Evolutionary conservation across 2,329 filamentous ascomycete genomes (phyloP).

Genomic region (Talaromyces albobiverticillius): DNA sequence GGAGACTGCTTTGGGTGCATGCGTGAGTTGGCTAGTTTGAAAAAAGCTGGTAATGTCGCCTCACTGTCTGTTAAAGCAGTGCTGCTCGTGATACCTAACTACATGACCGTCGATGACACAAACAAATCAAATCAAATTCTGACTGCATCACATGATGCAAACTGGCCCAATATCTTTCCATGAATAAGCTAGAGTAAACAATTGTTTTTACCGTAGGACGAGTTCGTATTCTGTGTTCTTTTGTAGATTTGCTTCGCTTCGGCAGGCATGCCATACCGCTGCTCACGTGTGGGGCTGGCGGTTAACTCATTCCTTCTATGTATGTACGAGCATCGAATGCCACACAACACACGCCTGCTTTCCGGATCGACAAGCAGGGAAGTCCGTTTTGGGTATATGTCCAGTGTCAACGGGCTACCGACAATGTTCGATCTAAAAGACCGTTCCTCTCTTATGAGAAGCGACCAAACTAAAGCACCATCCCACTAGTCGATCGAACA

Average conservation of each 20-base stretch:
- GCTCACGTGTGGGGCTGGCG: too few relatives aligned
- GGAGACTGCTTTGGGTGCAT: not conserved
- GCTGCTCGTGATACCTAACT: not conserved
- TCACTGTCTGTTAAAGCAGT: not conserved
- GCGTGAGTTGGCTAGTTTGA: conserved; percentile 1
- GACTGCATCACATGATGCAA: not conserved
- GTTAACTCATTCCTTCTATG: too few relatives aligned
- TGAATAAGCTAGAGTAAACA: not conserved
- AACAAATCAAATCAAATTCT: not conserved
- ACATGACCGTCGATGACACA: not conserved
- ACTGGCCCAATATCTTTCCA: not conserved
- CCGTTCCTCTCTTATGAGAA: conserved; percentile 6
- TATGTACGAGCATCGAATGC: too few relatives aligned
- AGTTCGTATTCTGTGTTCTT: not conserved
- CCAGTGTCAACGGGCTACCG: not conserved
- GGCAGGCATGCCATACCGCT: too few relatives aligned
- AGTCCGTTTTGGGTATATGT: not conserved
- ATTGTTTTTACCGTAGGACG: not conserved
- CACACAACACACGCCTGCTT: too few relatives aligned
- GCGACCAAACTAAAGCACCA: not conserved
- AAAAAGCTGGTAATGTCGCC: not conserved
- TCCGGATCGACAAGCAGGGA: not conserved
- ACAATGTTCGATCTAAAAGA: not conserved
- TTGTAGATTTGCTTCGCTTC: not conserved
- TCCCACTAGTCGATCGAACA: conserved; percentile 19